Conservation (phyloP, 2,329 filamentous ascomycete genomes). For the Fusarium redolens region DNA sequence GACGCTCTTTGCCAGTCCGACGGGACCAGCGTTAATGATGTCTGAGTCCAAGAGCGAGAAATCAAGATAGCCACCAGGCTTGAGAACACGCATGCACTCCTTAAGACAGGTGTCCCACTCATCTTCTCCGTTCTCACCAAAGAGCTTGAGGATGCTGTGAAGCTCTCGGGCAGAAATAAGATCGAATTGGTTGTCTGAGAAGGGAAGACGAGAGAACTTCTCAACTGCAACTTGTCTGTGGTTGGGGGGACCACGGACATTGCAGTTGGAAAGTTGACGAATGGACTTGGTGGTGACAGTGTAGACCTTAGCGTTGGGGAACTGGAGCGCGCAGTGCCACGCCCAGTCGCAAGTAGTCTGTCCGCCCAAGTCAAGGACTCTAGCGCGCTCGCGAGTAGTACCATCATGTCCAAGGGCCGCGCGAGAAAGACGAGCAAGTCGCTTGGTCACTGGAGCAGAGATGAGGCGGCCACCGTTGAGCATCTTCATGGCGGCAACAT, state of each 20-base stretch:
- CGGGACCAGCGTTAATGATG: constrained; percentile 84
- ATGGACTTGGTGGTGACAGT: constrained; percentile 83
- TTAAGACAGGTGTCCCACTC: constrained; percentile 88
- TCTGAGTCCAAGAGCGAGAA: constrained; percentile 92
- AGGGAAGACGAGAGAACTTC: constrained; percentile 83
- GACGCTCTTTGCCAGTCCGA: constrained; percentile 83
- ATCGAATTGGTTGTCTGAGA: constrained; percentile 87
- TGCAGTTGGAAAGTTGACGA: constrained; percentile 76
- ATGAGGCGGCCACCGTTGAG: constrained; percentile 74
- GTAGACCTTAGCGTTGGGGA: constrained; percentile 86
- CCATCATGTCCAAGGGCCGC: constrained; percentile 59
- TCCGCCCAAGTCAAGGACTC: constrained; percentile 88
- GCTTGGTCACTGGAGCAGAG: constrained; percentile 71
- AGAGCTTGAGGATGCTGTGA: constrained; percentile 83
- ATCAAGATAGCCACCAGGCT: constrained; percentile 92
- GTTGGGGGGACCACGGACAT: constrained; percentile 85
- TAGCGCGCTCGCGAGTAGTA: constrained; percentile 63
- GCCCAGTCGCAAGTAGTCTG: constrained; percentile 92
- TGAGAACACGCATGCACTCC: constrained; percentile 91
- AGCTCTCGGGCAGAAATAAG: constrained; percentile 90
- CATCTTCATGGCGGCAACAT: constrained; percentile 69
- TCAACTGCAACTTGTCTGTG: constrained; percentile 85
- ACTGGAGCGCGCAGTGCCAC: constrained; percentile 90
- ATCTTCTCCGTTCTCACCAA: constrained; percentile 74
- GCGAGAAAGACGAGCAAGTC: constrained; percentile 66